These are phyloP conservation scores for Calycina herbarum DNA, from an alignment of 2,329 filamentous ascomycete genomes.

Conservation along the genomic window DNA sequence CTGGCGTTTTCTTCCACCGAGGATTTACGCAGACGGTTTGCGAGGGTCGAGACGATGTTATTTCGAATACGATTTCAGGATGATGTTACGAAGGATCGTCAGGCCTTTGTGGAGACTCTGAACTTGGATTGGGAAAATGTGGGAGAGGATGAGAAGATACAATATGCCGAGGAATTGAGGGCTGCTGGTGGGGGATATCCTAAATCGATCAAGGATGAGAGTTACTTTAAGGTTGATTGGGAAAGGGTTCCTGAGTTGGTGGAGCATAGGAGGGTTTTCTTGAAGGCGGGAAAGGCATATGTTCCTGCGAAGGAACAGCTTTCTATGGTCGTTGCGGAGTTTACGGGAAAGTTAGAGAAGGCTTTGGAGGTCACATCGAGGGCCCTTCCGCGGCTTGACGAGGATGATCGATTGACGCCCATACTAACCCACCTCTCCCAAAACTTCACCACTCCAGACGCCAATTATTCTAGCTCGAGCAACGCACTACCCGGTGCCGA, in stretches of 20 bases:
- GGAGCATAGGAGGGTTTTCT: slow-evolving; percentile 72
- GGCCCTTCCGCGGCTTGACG: slow-evolving; percentile 86
- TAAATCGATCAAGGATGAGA: slow-evolving; percentile 69
- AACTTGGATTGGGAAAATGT: slow-evolving; percentile 85
- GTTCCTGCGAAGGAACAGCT: slow-evolving; percentile 85
- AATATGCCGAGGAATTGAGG: slow-evolving; percentile 35
- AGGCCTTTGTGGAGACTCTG: slow-evolving; percentile 73
- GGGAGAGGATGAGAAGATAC: slow-evolving; percentile 71
- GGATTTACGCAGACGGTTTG: slow-evolving; percentile 83
- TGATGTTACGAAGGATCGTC: slow-evolving; percentile 73
- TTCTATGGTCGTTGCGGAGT: slow-evolving; percentile 88
- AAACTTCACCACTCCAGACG: slow-evolving; percentile 91
- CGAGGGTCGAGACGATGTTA: slow-evolving; percentile 82
- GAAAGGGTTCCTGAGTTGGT: slow-evolving; percentile 87
- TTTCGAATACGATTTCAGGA: slow-evolving; percentile 79
- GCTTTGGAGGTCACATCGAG: slow-evolving; percentile 90
- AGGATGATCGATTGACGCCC: slow-evolving; percentile 85
- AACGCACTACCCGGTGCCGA: slow-evolving; percentile 67
- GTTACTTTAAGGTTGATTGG: slow-evolving; percentile 97
- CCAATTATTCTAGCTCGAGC: slow-evolving; percentile 69
- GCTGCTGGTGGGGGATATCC: slow-evolving; percentile 36
- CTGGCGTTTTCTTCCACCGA: slow-evolving; percentile 91
- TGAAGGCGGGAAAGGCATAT: slow-evolving; percentile 83
- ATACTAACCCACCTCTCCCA: slow-evolving; percentile 84
- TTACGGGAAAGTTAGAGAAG: slow-evolving; percentile 74